phyloP scores from a whole-genome alignment of 768 basidiomycete species.

The Tylopilus sp. region DNA sequence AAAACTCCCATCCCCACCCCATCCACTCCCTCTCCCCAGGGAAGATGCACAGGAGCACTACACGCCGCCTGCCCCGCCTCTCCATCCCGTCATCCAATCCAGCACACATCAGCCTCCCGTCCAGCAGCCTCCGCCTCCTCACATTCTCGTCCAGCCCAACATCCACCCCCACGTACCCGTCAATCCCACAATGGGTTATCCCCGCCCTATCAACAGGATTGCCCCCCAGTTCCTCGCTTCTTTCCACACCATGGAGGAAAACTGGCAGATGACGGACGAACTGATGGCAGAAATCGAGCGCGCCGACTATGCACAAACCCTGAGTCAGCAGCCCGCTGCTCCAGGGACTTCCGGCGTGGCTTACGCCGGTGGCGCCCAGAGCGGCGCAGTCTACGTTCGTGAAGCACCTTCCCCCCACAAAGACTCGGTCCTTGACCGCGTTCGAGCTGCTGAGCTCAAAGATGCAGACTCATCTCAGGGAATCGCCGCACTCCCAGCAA shows the following conservation, averaged over 20 bases:
- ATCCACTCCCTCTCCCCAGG: not conserved
- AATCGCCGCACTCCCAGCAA: not conserved
- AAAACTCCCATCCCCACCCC: constrained; percentile 30
- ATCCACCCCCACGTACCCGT: constrained; percentile 18
- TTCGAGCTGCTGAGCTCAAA: constrained; percentile 52
- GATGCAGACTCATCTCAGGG: constrained; percentile 42
- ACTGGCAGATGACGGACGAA: constrained; percentile 67
- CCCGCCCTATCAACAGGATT: constrained; percentile 61
- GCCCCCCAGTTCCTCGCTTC: constrained; percentile 54
- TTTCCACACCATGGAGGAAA: constrained; percentile 51
- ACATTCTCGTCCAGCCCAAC: constrained; percentile 29
- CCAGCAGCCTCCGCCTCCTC: constrained; percentile 32
- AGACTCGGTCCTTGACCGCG: constrained; percentile 52
- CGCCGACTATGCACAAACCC: constrained; percentile 60
- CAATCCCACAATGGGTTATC: constrained; percentile 45
- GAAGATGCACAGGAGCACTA: constrained; percentile 38
- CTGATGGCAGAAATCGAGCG: constrained; percentile 70
- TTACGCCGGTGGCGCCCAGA: constrained; percentile 45
- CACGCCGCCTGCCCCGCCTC: constrained; percentile 40
- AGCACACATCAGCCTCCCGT: constrained; percentile 33
- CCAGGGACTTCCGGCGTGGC: constrained; percentile 41
- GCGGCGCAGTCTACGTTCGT: constrained; percentile 33
- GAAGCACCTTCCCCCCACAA: constrained; percentile 42
- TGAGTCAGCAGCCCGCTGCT: constrained; percentile 41
- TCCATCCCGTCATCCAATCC: constrained; percentile 30